These are phyloP conservation scores for Candida morakotiae DNA, from an alignment of 805 yeast genomes.

Conservation along the genomic window DNA sequence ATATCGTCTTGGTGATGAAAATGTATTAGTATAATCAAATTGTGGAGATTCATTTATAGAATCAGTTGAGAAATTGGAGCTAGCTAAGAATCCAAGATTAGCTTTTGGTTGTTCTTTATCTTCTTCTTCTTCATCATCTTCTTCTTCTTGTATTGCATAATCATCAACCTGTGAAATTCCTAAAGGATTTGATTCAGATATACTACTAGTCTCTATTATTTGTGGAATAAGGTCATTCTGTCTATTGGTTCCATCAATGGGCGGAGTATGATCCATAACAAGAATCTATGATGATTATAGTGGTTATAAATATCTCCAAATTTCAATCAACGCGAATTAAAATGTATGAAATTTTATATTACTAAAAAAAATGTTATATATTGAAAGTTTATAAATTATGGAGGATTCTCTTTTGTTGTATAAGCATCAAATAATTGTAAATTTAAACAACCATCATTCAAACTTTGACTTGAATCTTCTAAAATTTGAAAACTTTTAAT, in stretches of 20 bases:
- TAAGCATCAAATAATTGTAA: conserved; percentile 39
- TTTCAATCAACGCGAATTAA: neutral
- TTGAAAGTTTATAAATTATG: too few species aligned
- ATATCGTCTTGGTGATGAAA: conserved; percentile 13
- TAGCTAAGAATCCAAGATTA: conserved; percentile 27
- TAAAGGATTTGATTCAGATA: neutral
- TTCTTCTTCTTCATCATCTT: conserved; percentile 2
- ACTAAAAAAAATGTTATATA: neutral
- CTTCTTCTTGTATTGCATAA: neutral
- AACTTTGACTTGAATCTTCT: conserved; percentile 25
- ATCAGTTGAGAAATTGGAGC: conserved; percentile 39
- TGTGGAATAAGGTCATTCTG: neutral
- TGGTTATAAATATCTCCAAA: neutral
- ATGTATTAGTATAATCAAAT: neutral
- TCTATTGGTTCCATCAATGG: neutral
- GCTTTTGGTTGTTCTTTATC: conserved; percentile 7
- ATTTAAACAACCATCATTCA: conserved; percentile 32
- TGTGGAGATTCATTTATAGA: conserved; percentile 15
- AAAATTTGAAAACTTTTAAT: conserved; percentile 35
- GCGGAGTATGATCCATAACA: neutral
- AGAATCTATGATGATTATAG: too few species aligned
- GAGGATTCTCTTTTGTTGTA: conserved; percentile 39
- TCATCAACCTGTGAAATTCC: neutral
- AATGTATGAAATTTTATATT: neutral
- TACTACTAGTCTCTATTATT: neutral